These are phyloP conservation scores for Coemansia sp. DNA, from an alignment of 192 early-diverging fungal species.

Conservation along the genomic window DNA sequence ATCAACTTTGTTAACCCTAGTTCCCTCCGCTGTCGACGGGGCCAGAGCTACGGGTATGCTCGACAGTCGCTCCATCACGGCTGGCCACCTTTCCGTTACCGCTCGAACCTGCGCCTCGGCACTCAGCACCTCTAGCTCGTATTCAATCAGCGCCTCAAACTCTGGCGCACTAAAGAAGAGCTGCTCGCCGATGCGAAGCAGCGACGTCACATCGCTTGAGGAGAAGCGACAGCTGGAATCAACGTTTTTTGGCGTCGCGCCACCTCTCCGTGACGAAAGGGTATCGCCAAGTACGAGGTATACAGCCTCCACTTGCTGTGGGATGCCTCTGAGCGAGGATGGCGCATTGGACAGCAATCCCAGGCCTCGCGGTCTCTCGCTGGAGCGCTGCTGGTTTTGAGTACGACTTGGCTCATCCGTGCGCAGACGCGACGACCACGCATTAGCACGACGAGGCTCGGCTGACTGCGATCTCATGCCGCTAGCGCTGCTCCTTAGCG, in stretches of 20 bases:
- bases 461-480: neutral
- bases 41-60: neutral
- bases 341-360: neutral
- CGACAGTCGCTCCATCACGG: constrained; percentile 7
- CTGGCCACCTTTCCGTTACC: neutral
- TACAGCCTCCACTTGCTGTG: constrained; percentile 19
- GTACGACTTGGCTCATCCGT: neutral
- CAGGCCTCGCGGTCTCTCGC: neutral
- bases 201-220: constrained; percentile 15
- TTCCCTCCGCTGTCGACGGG: neutral
- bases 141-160: constrained; percentile 40
- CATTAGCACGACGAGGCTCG: neutral
- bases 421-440: constrained; percentile 1
- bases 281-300: constrained; percentile 14
- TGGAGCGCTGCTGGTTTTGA: neutral
- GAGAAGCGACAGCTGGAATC: constrained; percentile 3
- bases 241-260: neutral
- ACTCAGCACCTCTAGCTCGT: constrained; percentile 19
- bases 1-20: neutral
- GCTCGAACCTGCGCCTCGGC: constrained; percentile 6
- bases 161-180: constrained; percentile 43
- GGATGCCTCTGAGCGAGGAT: neutral
- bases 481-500: neutral
- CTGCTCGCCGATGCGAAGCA: constrained; percentile 36
- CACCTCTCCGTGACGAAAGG: neutral